phyloP scores from a whole-genome alignment of 2,329 filamentous ascomycete genomes.

The Hypoxylon sp. region DNA sequence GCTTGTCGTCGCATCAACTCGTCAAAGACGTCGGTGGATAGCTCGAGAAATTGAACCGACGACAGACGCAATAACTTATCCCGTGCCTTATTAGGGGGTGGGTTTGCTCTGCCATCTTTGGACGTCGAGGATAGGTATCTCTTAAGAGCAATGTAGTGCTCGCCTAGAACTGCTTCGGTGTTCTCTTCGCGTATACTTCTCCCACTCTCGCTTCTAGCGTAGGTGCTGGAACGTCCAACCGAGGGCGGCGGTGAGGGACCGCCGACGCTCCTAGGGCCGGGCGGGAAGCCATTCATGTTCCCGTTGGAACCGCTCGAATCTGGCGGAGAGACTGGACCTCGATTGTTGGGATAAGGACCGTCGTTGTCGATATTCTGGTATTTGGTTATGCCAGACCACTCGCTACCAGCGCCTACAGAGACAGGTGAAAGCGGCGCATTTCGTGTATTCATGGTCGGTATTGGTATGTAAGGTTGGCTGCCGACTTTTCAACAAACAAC shows the following conservation, averaged over 20 bases:
- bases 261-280: conserved; percentile 70
- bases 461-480: conserved; percentile 42
- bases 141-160: conserved; percentile 87
- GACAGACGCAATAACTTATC: conserved; percentile 95
- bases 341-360: conserved; percentile 68
- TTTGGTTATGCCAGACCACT: conserved; percentile 81
- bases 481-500: conserved; percentile 45
- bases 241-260: conserved; percentile 90
- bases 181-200: conserved; percentile 73
- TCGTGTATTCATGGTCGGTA: conserved; percentile 75
- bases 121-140: conserved; percentile 79
- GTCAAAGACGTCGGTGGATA: conserved; percentile 98
- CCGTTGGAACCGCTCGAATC: conserved; percentile 75
- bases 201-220: conserved; percentile 76
- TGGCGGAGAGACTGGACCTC: conserved; percentile 76
- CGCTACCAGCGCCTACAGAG: conserved; percentile 82
- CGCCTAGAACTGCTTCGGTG: conserved; percentile 74
- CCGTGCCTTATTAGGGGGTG: conserved; percentile 87
- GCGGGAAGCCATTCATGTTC: conserved; percentile 73
- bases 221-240: conserved; percentile 86
- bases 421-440: conserved; percentile 86
- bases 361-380: conserved; percentile 72
- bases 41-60: conserved; percentile 93
- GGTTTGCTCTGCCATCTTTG: conserved; percentile 81
- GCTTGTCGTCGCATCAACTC: conserved; percentile 91